Percentiles rank a stretch among this genome's conserved stretches.
Evolutionary conservation across 345 rosid species (phyloP).

Genomic region (Passiflora organensis): DNA sequence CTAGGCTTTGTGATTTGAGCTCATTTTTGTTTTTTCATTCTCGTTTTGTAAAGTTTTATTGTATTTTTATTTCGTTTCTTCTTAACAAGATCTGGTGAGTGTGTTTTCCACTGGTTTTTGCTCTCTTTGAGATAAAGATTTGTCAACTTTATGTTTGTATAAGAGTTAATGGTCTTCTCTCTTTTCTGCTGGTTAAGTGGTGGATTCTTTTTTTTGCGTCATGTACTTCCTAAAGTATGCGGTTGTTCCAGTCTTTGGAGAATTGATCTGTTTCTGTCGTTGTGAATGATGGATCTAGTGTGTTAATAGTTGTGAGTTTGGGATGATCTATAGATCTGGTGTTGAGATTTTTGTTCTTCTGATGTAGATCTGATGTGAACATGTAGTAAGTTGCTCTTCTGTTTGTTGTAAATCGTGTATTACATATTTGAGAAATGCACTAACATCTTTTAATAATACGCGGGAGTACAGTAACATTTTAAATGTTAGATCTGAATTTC

Average conservation of each 20-base stretch:
- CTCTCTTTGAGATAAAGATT: no score
- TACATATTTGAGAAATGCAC: no score
- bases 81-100: slow-evolving; percentile 9
- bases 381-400: no score
- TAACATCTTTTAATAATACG: no score
- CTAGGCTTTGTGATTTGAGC: background rate
- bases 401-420: no score
- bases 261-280: background rate
- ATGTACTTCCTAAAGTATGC: background rate
- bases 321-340: slow-evolving; percentile 6
- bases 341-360: background rate
- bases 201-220: background rate
- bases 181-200: background rate
- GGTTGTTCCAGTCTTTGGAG: background rate
- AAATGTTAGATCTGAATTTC: slow-evolving; percentile 6
- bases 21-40: background rate
- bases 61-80: background rate
- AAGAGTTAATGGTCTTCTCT: background rate
- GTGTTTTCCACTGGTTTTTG: background rate
- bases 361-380: background rate
- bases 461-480: background rate
- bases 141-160: background rate
- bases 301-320: background rate
- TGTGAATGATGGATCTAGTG: slow-evolving; percentile 1
- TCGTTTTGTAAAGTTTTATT: background rate